Conservation (phyloP, 106 monocot genomes). For the Chionographis japonica region DNA sequence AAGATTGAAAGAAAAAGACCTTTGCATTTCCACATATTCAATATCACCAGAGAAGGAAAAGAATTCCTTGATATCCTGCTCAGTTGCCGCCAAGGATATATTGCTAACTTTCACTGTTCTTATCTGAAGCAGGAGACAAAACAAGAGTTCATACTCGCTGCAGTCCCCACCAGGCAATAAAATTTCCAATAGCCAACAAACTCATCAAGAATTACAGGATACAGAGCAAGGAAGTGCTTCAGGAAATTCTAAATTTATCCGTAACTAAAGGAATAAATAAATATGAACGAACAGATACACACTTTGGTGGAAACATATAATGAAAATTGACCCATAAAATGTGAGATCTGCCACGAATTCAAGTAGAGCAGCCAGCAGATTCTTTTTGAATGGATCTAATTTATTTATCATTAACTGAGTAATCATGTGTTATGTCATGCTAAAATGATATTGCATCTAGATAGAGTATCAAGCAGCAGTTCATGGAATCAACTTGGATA, state of each 20-base stretch:
- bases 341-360: too few species aligned
- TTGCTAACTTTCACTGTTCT: conserved; percentile 87
- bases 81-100: conserved; percentile 61
- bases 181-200: not conserved
- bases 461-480: not conserved
- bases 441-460: too few species aligned
- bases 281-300: too few species aligned
- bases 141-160: not conserved
- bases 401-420: too few species aligned
- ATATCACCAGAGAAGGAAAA: conserved; percentile 96
- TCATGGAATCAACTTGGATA: not conserved
- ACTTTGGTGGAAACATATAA: too few species aligned
- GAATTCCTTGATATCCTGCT: conserved; percentile 77
- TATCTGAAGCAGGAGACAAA: conserved; percentile 35
- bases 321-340: too few species aligned
- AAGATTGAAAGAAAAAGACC: conserved; percentile 28
- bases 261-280: too few species aligned
- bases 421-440: too few species aligned
- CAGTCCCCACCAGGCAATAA: not conserved
- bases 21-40: conserved; percentile 74
- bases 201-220: not conserved
- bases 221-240: not conserved
- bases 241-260: too few species aligned
- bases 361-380: too few species aligned
- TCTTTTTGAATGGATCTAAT: too few species aligned